A percentile compares a stretch with the other conserved stretches of the same genome.
Evolutionary conservation across 2,329 filamentous ascomycete genomes (phyloP).

Genomic region (Botryotinia globosa): DNA sequence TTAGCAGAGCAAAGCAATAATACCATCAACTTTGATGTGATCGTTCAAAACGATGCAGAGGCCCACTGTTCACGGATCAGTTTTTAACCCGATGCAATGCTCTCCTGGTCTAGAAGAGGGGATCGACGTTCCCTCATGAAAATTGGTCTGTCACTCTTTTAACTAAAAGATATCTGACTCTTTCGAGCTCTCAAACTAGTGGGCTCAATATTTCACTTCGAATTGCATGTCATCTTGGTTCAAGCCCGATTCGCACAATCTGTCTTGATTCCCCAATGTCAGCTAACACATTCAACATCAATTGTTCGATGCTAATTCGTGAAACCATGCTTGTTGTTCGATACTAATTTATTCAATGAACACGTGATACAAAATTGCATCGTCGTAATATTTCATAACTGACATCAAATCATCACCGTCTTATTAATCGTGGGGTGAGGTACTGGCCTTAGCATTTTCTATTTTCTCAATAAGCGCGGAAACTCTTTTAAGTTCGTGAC

Average conservation of each 20-base stretch:
- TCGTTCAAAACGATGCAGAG: background rate
- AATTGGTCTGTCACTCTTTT: background rate
- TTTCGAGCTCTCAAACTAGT: background rate
- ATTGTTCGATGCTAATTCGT: background rate
- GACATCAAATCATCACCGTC: background rate
- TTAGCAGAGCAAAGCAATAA: background rate
- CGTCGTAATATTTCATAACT: background rate
- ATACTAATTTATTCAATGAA: background rate
- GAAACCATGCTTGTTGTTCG: too few species aligned
- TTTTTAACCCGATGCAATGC: background rate
- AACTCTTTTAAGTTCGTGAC: background rate
- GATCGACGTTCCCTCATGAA: background rate
- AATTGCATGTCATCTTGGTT: background rate
- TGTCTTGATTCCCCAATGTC: background rate
- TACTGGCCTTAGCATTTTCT: background rate
- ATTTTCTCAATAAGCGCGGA: background rate
- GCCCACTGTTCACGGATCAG: background rate
- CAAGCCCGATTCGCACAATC: background rate
- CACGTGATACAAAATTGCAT: background rate
- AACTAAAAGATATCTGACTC: background rate
- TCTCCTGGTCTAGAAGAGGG: background rate
- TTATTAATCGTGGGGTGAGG: background rate
- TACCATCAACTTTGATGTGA: accelerated
- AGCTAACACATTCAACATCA: background rate
- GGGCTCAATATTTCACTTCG: background rate